Evolutionary conservation across 139 green algal species (phyloP).

Genomic region (Picochlorum sp.): DNA sequence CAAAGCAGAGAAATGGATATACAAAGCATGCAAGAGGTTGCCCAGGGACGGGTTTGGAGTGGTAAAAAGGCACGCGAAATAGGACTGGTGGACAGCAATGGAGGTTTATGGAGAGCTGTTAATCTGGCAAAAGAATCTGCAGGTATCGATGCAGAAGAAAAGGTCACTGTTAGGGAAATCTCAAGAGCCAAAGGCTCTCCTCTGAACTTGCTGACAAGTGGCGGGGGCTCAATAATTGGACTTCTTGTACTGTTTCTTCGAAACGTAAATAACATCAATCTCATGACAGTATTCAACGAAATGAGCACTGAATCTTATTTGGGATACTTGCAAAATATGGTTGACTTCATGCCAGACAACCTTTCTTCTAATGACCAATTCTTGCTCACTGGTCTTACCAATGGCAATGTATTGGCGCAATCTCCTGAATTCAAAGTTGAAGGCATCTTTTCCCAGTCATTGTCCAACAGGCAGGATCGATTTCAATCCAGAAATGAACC

Average conservation of each 20-base stretch:
- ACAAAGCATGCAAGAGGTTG: constrained; percentile 41
- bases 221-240: not conserved
- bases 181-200: constrained; percentile 27
- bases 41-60: constrained; percentile 85
- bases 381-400: not conserved
- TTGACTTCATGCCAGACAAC: too few relatives aligned
- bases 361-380: too few relatives aligned
- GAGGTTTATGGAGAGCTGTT: constrained; percentile 63
- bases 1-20: constrained; percentile 38
- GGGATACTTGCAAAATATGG: not conserved
- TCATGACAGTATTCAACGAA: not conserved
- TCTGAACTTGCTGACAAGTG: constrained; percentile 24
- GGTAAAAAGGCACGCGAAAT: constrained; percentile 44
- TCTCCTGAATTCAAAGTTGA: constrained; percentile 9
- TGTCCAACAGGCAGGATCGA: too few relatives aligned
- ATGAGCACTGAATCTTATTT: not conserved
- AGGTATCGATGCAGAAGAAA: constrained; percentile 31
- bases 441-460: not conserved
- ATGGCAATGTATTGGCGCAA: not conserved
- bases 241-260: not conserved
- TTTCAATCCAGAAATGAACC: too few relatives aligned
- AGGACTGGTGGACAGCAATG: constrained; percentile 77
- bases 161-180: constrained; percentile 42
- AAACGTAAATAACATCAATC: not conserved
- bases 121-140: constrained; percentile 67